phyloP scores from a whole-genome alignment of 169 alveolate genomes.

The Amoebophrya sp. region DNA sequence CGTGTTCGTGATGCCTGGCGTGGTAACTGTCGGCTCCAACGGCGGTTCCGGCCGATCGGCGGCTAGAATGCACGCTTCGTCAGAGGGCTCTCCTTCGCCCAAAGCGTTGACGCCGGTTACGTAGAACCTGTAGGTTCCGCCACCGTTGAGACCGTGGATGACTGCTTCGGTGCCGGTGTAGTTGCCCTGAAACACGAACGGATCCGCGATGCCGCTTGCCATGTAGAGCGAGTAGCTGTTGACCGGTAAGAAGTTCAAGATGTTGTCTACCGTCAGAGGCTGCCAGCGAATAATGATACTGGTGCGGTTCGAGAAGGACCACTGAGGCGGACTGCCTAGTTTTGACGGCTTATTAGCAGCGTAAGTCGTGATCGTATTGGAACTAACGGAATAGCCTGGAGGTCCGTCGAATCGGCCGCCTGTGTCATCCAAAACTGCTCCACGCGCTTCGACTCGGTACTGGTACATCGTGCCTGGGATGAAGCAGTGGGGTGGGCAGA shows the following conservation, averaged over 20 bases:
- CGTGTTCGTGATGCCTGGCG: conserved; percentile 9
- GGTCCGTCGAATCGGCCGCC: conserved; percentile 27
- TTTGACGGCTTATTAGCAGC: not conserved
- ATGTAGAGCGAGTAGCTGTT: not conserved
- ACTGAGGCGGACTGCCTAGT: not conserved
- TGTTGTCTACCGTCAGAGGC: not conserved
- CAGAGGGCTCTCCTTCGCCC: not conserved
- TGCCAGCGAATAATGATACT: conserved; percentile 8
- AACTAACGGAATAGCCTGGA: not conserved
- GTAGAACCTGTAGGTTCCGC: not conserved
- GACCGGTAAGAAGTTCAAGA: not conserved
- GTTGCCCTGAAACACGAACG: not conserved
- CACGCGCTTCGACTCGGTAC: conserved; percentile 17
- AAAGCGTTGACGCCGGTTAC: not conserved
- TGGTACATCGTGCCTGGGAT: not conserved
- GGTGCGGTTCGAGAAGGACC: conserved; percentile 7
- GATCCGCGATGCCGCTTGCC: not conserved
- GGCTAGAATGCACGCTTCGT: not conserved
- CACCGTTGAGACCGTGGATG: not conserved
- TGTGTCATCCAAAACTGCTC: not conserved
- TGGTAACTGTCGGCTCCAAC: conserved; percentile 1
- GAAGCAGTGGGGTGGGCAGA: not conserved
- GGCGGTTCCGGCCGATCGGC: conserved; percentile 26
- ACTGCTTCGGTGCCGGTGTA: conserved; percentile 22
- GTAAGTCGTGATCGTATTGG: conserved; percentile 14